Base-by-base conservation (phyloP, 2,329 filamentous ascomycete species). In the Herpomyces periplanetae region DNA sequence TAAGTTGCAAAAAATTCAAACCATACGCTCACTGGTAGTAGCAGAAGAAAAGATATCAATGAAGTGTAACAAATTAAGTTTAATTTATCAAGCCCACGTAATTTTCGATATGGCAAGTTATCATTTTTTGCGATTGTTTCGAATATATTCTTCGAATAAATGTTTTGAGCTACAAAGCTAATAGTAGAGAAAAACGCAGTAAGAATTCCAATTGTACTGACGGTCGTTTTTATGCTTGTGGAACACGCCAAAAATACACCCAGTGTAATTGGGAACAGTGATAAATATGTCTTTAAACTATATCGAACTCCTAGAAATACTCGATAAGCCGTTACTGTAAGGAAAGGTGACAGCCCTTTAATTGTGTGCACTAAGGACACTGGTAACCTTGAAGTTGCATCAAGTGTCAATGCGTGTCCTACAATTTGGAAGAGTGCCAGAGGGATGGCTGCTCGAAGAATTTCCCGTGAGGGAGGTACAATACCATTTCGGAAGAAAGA, bases 51-150 rank as follows among this genome's bases (percentile, higher is more conserved):
- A 0, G 80, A 80, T 28, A 91, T 47, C 8, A 66, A 69, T 0
- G 73, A 85, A n/a, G 73, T 91, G 36, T 96, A 96, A 44, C 66
- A 91, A 3, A 96, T 49, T 8, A 96, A 47, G 34, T 96, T 96
- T 15, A 96, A 53, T 41, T 96, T 96, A 42, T 96, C 80, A 8
- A 88, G 51, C 39, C 87, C 91, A 25, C 59, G 57, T 16, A 56
- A 51, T 21, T 51, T 50, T 6, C 47, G 40, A 6, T 17, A 5
- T 10, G 5, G 10, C 5, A 17, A 12, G 2, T 45, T 41, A 20
- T 87, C 68, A 2, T 68, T 65, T 23, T 59, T 59, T 4, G 69
- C 62, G 4, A 68, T 69, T 34, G 88, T 73, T 36, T 88, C 96
- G 46, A 96, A 96, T 5, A 96, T 56, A 27, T 69, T 68, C 40